Conservation (phyloP, 139 green algal genomes). For the Diplosphaera chodatii region DNA sequence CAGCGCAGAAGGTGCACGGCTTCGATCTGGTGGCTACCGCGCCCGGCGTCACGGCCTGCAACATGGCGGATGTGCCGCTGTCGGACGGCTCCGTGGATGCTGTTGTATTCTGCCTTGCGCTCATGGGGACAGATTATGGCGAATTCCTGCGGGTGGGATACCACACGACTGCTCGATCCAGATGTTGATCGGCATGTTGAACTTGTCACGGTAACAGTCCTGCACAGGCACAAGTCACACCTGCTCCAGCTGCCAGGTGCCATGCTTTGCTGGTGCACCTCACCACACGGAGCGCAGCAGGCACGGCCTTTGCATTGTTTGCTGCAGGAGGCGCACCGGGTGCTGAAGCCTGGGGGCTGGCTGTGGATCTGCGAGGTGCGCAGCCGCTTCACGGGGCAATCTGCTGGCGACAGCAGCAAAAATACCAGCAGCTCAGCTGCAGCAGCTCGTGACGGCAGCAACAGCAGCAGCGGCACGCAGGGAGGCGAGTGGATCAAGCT, state of each 20-base stretch:
- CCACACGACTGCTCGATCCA: no score
- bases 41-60: constrained; percentile 82
- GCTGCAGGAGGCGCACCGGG: constrained; percentile 64
- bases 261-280: no score
- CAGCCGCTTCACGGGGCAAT: constrained; percentile 44
- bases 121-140: constrained; percentile 95
- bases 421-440: no score
- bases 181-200: no score
- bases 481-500: not conserved
- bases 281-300: no score
- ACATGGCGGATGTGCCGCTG: constrained; percentile 75
- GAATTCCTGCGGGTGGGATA: not conserved
- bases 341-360: constrained; percentile 64
- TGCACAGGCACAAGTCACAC: no score
- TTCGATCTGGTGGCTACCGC: constrained; percentile 80
- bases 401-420: no score
- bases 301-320: not conserved
- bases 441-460: not conserved
- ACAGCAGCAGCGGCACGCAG: constrained; percentile 22
- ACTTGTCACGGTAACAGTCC: no score
- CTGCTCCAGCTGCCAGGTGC: no score
- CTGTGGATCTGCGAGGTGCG: constrained; percentile 95
- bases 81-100: constrained; percentile 56
- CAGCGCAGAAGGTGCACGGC: constrained; percentile 67
- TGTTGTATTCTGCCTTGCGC: constrained; percentile 87